Evolutionary conservation across 805 yeast genomes (phyloP), one percentile per base, ranked within the genome.

Genomic region (Cyberlindnera mycetangii): DNA sequence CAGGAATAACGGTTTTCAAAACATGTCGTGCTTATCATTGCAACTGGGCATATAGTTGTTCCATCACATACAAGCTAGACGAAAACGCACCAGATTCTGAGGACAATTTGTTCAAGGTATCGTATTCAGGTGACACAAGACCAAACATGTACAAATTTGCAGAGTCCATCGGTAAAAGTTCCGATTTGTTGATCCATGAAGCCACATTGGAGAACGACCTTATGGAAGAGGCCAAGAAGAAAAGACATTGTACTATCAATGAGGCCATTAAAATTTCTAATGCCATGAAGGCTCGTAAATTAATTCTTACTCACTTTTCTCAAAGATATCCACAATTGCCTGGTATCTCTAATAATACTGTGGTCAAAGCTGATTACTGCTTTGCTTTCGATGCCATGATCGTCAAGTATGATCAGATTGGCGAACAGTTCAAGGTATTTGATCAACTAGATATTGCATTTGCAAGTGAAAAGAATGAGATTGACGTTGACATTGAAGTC

Each of bases 71-170:
- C 43, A 64, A 62, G 8, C 55, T 69, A 3, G 43, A 52, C 7
- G 47, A 16, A 3, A 18, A 5, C 3, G 19, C 16, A 4, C 11
- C 39, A 15, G 40, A 46, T 17, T 37, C 38, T 9, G 27, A 24
- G 1, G 33, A 42, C 3, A 42, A 43, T n/a, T 47, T 58, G 0
- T 89, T 89, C 69, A 84, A 78, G 53, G 70, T 90, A 1, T 83
- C 97, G 1, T 93, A 87, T 61, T 89, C 97, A 2, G 99, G 99
- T 11, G 99, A 93, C 60, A 88, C 98, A 0, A 77, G 97, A 55
- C 99, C 99, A 0, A 82, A 80, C 51, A 58, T 67, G 4, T 66
- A 61, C 39, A 61, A 57, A 34, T 89, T 89, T 64, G 78, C 84
- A 0, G 56, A 68, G 3, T 71, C 67, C 3, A 75, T 87, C 42